A percentile compares a stretch with the other conserved stretches of the same genome.
Conservation (phyloP, 805 yeast species). For the Schwanniomyces pseudopolymorphus region DNA sequence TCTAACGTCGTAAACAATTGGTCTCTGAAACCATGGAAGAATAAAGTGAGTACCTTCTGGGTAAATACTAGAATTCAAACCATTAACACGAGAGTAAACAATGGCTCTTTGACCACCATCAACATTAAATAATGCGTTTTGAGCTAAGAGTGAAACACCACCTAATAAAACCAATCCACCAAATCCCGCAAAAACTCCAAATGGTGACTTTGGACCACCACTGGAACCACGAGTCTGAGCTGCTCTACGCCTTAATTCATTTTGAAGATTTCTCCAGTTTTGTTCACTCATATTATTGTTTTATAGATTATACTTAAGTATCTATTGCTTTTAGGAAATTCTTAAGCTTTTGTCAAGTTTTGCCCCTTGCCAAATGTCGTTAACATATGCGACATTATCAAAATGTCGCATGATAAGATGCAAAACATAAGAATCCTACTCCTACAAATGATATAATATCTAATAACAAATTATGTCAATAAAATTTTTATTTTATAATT, state of each 20-base stretch:
- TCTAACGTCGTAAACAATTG: conserved; percentile 89
- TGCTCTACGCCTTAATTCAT: conserved; percentile 42
- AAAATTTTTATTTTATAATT: too few species aligned
- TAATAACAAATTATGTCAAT: too few species aligned
- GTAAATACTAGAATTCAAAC: conserved; percentile 79
- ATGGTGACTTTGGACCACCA: conserved; percentile 31
- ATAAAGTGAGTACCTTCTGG: conserved; percentile 94
- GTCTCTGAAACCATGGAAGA: conserved; percentile 93
- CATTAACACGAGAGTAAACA: conserved; percentile 82
- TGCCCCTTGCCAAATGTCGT: conserved; percentile 3
- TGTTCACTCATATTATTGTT: conserved; percentile 36
- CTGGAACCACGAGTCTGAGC: conserved; percentile 25
- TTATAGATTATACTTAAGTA: background rate
- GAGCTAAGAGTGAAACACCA: conserved; percentile 40
- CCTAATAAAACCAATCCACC: conserved; percentile 43
- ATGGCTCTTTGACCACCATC: conserved; percentile 99
- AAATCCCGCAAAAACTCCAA: conserved; percentile 39
- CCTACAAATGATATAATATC: too few species aligned
- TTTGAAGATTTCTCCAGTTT: conserved; percentile 41
- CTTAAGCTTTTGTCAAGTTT: background rate
- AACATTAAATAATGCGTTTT: conserved; percentile 55
- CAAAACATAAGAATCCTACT: too few species aligned
- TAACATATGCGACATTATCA: background rate
- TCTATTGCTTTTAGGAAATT: background rate
- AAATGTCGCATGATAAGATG: background rate